Evolutionary conservation across 2,329 filamentous ascomycete genomes (phyloP), one percentile per base, ranked within the genome.

Genomic region (Penicillium sp.): DNA sequence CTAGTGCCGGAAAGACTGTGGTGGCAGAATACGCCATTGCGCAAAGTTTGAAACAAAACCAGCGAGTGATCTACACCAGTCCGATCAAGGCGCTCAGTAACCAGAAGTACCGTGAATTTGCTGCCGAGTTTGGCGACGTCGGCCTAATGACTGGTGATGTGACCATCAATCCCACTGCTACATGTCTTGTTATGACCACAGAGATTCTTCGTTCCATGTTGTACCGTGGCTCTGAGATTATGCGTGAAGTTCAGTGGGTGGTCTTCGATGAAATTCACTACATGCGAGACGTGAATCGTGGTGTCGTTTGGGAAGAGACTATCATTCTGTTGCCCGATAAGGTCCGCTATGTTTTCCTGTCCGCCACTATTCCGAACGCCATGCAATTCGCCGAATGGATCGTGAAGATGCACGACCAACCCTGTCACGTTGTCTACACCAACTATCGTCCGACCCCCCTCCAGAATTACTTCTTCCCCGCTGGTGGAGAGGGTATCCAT

Each of bases 371-470:
- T 55, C 93, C 93, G 48, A 98, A 98, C 66, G 90, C 93, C 45
- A 96, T 97, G 81, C 93, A 98, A 69, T 98, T 98, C 63, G 93
- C 93, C 60, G 91, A 98, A 69, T 98, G 93, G 93, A 95, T 98
- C 62, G 89, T 87, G 61, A 97, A 97, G 73, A 97, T 91, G 51
- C 94, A 98, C 69, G 86, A 87, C 57, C 94, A 98, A 65, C 91
- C 93, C 6, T 98, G 93, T 60, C 94, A 98, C 76, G 94, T 98
- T 55, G 93, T 98, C 3, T 98, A 98, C 70, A 98, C 93, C 45
- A 91, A 98, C 72, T 98, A 97, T 76, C 82, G 93, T 65, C 93
- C 93, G 19, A 98, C 93, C 0, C 93, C 93, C 1, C 74, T 98
- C 29, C 93, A 98, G 65, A 93, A 97, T 69, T 98, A 98, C 73